phyloP scores from a whole-genome alignment of 345 rosid genomes.

The Sonneratia alba region DNA sequence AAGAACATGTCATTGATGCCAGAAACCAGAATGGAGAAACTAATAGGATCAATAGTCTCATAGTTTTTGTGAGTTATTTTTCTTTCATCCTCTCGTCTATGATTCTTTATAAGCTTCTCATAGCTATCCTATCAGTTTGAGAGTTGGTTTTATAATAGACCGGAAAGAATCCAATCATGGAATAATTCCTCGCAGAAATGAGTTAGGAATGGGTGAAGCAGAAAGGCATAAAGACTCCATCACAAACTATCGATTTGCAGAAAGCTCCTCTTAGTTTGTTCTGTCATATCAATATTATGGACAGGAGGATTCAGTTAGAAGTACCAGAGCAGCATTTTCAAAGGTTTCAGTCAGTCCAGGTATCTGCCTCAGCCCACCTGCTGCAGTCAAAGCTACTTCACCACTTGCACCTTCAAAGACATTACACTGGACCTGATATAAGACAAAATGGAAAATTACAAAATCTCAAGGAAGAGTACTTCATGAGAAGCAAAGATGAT shows the following conservation, averaged over 20 bases:
- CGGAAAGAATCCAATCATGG: not conserved
- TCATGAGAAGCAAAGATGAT: not conserved
- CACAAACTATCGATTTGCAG: not conserved
- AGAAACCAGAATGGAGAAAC: not conserved
- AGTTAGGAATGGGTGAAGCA: not conserved
- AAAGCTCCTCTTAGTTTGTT: not conserved
- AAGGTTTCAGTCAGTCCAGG: conserved; percentile 57
- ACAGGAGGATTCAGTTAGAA: not conserved
- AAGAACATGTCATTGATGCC: not conserved
- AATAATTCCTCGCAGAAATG: not conserved
- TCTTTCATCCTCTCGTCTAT: not conserved
- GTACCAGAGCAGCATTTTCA: conserved; percentile 92
- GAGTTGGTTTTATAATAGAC: not conserved
- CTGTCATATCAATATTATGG: not conserved
- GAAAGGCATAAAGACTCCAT: not conserved
- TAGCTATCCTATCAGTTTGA: not conserved
- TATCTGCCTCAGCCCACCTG: conserved; percentile 79
- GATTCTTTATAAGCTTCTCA: not conserved
- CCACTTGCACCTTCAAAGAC: conserved; percentile 80
- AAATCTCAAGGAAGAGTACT: not conserved
- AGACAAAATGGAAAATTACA: conserved; percentile 9
- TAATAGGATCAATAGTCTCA: not conserved
- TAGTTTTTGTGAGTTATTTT: not conserved
- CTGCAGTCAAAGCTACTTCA: conserved; percentile 82
- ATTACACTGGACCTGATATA: conserved; percentile 77